phyloP scores from a whole-genome alignment of 2,329 filamentous ascomycete species.

The Ceratocystiopsis sp. region DNA sequence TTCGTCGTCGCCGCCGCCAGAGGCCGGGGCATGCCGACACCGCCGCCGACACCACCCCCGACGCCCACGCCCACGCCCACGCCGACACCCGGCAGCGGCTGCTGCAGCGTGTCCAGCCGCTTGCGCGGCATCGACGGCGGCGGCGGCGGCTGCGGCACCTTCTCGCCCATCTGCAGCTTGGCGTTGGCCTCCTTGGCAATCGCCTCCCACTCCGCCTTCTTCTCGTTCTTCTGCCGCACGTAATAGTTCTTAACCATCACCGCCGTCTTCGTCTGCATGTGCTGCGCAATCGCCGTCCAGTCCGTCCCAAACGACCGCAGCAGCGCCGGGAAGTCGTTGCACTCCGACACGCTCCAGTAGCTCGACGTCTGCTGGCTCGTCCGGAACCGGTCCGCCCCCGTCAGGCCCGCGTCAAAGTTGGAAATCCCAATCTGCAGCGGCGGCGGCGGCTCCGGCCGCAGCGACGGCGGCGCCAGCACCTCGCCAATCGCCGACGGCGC shows the following conservation, averaged over 20 bases:
- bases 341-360: conserved; percentile 76
- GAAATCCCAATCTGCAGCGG: conserved; percentile 29
- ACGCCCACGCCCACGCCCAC: too few relatives aligned
- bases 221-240: conserved; percentile 38
- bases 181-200: conserved; percentile 43
- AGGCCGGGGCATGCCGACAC: conserved; percentile 1
- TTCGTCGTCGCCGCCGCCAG: conserved; percentile 3
- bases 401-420: conserved; percentile 32
- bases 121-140: conserved; percentile 20
- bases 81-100: neutral
- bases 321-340: conserved; percentile 57
- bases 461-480: conserved; percentile 37
- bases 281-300: conserved; percentile 55
- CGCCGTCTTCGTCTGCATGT: conserved; percentile 71
- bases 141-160: conserved; percentile 40
- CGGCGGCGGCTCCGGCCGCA: conserved; percentile 35
- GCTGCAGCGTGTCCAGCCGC: conserved; percentile 1
- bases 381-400: conserved; percentile 25
- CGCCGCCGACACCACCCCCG: too few relatives aligned
- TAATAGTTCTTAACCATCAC: conserved; percentile 71
- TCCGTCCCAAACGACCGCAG: conserved; percentile 64
- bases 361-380: conserved; percentile 48
- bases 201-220: conserved; percentile 39
- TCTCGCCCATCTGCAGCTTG: conserved; percentile 38
- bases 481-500: conserved; percentile 27